Evolutionary conservation across 2,329 filamentous ascomycete species (phyloP).

Genomic region (Penicillium sp.): DNA sequence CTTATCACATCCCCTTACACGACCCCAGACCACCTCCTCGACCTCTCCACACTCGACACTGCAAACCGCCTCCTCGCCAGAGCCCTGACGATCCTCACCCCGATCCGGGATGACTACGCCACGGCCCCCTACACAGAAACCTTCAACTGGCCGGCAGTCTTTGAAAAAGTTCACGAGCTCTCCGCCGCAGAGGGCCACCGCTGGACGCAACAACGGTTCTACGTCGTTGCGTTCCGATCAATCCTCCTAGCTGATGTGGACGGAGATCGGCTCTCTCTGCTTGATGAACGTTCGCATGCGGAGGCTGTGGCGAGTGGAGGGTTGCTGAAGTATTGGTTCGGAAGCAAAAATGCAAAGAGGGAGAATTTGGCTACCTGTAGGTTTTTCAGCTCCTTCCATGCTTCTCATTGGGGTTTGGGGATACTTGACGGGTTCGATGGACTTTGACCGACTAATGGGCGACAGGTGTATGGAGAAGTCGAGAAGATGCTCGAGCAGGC

Average conservation of each 20-base stretch:
- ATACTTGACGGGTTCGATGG: not conserved
- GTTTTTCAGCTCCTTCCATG: slow-evolving; percentile 24
- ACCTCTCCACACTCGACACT: slow-evolving; percentile 68
- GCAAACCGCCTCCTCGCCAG: slow-evolving; percentile 73
- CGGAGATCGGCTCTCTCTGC: slow-evolving; percentile 67
- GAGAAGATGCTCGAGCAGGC: slow-evolving; percentile 65
- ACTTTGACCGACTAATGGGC: not conserved
- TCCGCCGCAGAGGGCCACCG: slow-evolving; percentile 50
- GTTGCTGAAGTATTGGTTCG: slow-evolving; percentile 94
- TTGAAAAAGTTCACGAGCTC: slow-evolving; percentile 60
- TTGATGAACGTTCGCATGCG: slow-evolving; percentile 79
- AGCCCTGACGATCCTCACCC: slow-evolving; percentile 69
- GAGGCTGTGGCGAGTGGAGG: slow-evolving; percentile 82
- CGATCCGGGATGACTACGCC: slow-evolving; percentile 73
- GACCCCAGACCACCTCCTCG: slow-evolving; percentile 71
- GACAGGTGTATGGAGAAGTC: slow-evolving; percentile 68
- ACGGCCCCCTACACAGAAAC: slow-evolving; percentile 72
- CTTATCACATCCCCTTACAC: slow-evolving; percentile 77
- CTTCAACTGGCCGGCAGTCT: slow-evolving; percentile 79
- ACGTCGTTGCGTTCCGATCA: slow-evolving; percentile 84
- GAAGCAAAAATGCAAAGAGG: slow-evolving; percentile 69
- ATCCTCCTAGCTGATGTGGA: slow-evolving; percentile 70
- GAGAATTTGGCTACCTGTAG: slow-evolving; percentile 82
- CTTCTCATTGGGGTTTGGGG: not conserved
- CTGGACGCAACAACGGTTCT: slow-evolving; percentile 72